Evolutionary conservation across 148 eudicot genomes (phyloP).

Genomic region (Euryodendron excelsum): DNA sequence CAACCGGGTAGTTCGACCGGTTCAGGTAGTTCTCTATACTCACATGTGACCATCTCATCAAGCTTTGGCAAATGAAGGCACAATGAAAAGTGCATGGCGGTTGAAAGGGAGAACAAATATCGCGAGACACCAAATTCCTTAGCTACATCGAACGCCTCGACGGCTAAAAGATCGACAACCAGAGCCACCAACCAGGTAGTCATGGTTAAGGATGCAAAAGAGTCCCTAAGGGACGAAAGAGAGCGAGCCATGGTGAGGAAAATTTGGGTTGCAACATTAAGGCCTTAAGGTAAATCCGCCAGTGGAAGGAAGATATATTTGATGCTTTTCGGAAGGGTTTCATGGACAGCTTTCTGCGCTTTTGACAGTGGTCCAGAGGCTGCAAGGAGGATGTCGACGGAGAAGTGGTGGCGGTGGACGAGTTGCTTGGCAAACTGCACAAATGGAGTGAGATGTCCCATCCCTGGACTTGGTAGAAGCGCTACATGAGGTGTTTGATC

Average conservation of each 20-base stretch:
- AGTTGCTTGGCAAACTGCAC: constrained; percentile 31
- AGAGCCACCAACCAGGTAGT: background rate
- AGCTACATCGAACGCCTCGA: background rate
- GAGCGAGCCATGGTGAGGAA: background rate
- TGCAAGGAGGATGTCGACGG: background rate
- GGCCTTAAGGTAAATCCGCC: background rate
- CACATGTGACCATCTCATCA: background rate
- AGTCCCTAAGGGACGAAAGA: background rate
- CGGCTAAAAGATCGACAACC: background rate
- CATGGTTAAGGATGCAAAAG: background rate
- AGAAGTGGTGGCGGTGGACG: background rate
- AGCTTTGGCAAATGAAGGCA: background rate
- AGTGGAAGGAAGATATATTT: constrained; percentile 10
- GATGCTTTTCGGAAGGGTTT: background rate
- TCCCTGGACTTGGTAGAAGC: constrained; percentile 32
- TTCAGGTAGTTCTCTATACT: background rate
- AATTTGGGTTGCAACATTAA: background rate
- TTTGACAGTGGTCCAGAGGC: background rate
- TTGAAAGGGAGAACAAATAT: background rate
- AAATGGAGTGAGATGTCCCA: constrained; percentile 35
- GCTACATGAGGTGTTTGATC: background rate
- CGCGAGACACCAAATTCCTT: background rate
- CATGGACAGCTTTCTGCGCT: background rate
- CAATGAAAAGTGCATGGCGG: background rate
- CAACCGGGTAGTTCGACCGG: background rate